A percentile compares a stretch with the other conserved stretches of the same genome.
These are phyloP conservation scores for Lolium rigidum DNA, from an alignment of 176 grass and related monocot species.

Conservation along the genomic window DNA sequence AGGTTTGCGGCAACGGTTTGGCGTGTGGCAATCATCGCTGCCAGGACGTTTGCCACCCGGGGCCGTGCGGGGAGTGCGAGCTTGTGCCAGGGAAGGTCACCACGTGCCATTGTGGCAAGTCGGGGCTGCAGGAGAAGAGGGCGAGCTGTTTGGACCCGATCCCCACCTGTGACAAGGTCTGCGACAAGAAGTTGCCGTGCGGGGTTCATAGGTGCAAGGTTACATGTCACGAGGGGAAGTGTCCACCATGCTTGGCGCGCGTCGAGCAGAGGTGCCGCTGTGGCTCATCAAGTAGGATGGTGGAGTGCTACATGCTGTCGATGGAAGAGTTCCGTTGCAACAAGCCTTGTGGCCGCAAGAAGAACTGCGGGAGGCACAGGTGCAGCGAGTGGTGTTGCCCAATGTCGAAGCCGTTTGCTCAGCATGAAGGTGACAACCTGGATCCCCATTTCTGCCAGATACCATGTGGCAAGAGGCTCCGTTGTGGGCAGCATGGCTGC, in stretches of 20 bases:
- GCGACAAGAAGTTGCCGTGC: slow-evolving; percentile 72
- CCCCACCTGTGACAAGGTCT: slow-evolving; percentile 74
- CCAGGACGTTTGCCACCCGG: slow-evolving; percentile 74
- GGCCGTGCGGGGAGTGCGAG: slow-evolving; percentile 74
- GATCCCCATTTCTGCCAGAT: slow-evolving; percentile 86
- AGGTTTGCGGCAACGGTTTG: slow-evolving; percentile 19
- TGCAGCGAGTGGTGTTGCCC: slow-evolving; percentile 88
- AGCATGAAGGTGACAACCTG: slow-evolving; percentile 49
- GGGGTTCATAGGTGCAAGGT: slow-evolving; percentile 80
- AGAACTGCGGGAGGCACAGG: slow-evolving; percentile 90
- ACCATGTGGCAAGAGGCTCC: slow-evolving; percentile 83
- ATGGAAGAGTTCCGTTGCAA: slow-evolving; percentile 67
- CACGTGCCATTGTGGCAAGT: slow-evolving; percentile 85
- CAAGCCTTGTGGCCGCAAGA: slow-evolving; percentile 85
- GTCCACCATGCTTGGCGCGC: slow-evolving; percentile 65
- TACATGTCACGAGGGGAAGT: slow-evolving; percentile 79
- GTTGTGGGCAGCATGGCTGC: slow-evolving; percentile 78
- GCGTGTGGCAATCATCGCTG: slow-evolving; percentile 78
- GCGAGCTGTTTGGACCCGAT: slow-evolving; percentile 80
- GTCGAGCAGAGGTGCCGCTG: slow-evolving; percentile 88
- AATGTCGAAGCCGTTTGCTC: slow-evolving; percentile 44
- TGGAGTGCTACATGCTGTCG: slow-evolving; percentile 74
- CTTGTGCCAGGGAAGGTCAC: slow-evolving; percentile 68
- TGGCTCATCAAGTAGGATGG: slow-evolving; percentile 56
- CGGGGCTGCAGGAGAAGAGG: slow-evolving; percentile 56